Evolutionary conservation across 768 basidiomycete genomes (phyloP).

Genomic region (Aureoboletus auriporus): DNA sequence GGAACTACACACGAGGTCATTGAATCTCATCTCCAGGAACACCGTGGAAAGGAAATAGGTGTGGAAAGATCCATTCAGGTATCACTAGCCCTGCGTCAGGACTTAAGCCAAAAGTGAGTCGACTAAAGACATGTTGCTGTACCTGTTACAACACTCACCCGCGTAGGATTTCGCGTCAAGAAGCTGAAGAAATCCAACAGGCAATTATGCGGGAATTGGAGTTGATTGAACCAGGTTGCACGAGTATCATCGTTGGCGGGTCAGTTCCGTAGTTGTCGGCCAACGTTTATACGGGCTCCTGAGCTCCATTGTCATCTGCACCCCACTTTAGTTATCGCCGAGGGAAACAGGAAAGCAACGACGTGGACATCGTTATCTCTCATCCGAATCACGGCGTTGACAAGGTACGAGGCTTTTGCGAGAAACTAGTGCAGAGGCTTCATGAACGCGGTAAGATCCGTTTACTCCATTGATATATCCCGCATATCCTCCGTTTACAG

Average conservation of each 20-base stretch:
- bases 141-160: not conserved
- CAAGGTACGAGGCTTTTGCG: conserved; percentile 60
- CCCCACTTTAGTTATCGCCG: conserved; percentile 62
- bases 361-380: conserved; percentile 87
- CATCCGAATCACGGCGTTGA: conserved; percentile 51
- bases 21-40: conserved; percentile 13
- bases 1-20: conserved; percentile 34
- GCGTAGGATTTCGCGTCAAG: conserved; percentile 61
- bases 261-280: conserved; percentile 30
- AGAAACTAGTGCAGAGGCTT: conserved; percentile 54
- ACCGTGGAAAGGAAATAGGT: conserved; percentile 15
- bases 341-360: conserved; percentile 77
- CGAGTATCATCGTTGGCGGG: conserved; percentile 81
- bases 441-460: conserved; percentile 49
- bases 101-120: conserved; percentile 48
- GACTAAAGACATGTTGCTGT: not conserved
- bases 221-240: conserved; percentile 59
- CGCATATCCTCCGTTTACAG: conserved; percentile 29
- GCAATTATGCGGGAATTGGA: conserved; percentile 67
- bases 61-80: conserved; percentile 46
- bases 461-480: not conserved
- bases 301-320: not conserved
- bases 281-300: not conserved
- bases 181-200: conserved; percentile 74
- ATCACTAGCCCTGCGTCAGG: conserved; percentile 56